phyloP scores from a whole-genome alignment of 2,329 filamentous ascomycete genomes.

The Torrubiella hemipterigena region DNA sequence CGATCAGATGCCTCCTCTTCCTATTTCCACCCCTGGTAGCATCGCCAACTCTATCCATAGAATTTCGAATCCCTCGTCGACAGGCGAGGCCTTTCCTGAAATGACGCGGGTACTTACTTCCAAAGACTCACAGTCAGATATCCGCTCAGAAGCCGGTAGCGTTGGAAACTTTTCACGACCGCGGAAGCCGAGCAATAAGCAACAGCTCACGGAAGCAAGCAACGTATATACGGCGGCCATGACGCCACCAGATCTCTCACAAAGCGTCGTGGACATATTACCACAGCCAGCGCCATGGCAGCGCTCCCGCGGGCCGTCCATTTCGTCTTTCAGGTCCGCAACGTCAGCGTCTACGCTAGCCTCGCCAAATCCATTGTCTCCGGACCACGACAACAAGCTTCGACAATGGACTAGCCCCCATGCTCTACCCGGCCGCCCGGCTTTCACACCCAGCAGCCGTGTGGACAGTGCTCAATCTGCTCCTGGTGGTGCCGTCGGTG shows the following conservation, averaged over 20 bases:
- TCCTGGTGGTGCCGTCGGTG: constrained; percentile 17
- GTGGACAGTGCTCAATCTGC: constrained; percentile 26
- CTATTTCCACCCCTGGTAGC: constrained; percentile 2
- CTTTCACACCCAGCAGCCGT: constrained; percentile 14
- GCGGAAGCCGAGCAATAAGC: constrained; percentile 39
- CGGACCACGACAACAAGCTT: background rate
- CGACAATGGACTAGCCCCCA: constrained; percentile 11
- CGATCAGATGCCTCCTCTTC: background rate
- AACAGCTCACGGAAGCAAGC: constrained; percentile 22
- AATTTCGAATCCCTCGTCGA: constrained; percentile 17
- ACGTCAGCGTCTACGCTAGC: constrained; percentile 34
- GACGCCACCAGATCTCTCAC: constrained; percentile 18
- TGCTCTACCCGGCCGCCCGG: constrained; percentile 14
- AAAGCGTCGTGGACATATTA: constrained; percentile 16
- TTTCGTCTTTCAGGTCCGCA: constrained; percentile 33
- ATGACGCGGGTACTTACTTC: too few relatives aligned
- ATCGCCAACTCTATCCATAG: constrained; percentile 9
- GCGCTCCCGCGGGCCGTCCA: constrained; percentile 31
- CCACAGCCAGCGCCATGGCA: constrained; percentile 24
- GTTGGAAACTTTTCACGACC: constrained; percentile 50
- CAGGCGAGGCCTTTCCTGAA: constrained; percentile 19
- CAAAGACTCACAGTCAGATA: too few relatives aligned
- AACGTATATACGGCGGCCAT: constrained; percentile 16
- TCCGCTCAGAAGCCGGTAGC: constrained; percentile 23
- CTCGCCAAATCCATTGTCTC: constrained; percentile 23